phyloP scores from a whole-genome alignment of 1,139 yeast genomes.

The Wickerhamomyces sp. region DNA sequence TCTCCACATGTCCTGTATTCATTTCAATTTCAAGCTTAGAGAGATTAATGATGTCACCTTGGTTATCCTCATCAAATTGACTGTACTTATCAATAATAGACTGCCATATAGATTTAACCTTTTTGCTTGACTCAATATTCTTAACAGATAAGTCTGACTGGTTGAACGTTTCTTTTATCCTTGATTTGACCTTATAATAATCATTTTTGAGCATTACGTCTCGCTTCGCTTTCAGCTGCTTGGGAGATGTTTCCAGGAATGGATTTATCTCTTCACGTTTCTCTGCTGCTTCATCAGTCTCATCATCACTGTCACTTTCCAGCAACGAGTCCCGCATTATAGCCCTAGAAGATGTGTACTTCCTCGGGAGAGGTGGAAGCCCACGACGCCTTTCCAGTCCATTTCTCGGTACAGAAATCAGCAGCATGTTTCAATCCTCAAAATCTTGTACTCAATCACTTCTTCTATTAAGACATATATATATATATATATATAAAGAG shows the following conservation, averaged over 20 bases:
- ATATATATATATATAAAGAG: too few species aligned
- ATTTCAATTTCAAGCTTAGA: constrained; percentile 47
- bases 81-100: constrained; percentile 50
- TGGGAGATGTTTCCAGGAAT: background rate
- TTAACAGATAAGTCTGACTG: constrained; percentile 2
- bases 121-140: constrained; percentile 19
- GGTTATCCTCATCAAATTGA: constrained; percentile 41
- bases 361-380: background rate
- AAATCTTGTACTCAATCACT: background rate
- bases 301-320: constrained; percentile 1
- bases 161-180: background rate
- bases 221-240: too few species aligned
- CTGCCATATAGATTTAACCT: constrained; percentile 37
- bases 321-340: background rate
- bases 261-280: background rate
- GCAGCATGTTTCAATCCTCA: background rate
- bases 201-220: background rate
- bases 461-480: too few species aligned
- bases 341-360: background rate
- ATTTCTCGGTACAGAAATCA: background rate
- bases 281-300: background rate
- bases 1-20: constrained; percentile 51
- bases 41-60: constrained; percentile 63
- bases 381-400: background rate
- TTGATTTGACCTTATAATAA: background rate